phyloP scores from a whole-genome alignment of 345 rosid species.

The Salix koriyanagi region DNA sequence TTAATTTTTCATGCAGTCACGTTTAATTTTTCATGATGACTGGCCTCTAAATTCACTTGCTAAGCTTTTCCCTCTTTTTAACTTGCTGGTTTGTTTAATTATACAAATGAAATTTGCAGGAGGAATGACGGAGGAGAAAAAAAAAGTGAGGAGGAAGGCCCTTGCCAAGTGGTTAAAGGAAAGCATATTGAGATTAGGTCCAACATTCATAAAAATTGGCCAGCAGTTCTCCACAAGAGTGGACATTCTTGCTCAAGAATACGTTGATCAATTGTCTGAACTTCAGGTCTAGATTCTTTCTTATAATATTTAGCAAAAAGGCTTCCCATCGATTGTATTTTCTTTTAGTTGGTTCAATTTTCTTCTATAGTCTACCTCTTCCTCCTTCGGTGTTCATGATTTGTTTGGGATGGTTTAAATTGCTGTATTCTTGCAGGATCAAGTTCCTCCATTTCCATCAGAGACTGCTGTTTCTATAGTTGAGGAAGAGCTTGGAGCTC shows the following conservation, averaged over 20 bases:
- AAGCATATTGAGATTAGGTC: conserved; percentile 84
- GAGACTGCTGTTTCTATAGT: conserved; percentile 78
- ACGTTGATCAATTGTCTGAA: conserved; percentile 92
- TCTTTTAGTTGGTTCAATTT: neutral
- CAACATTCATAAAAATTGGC: conserved; percentile 95
- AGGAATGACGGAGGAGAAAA: conserved; percentile 85
- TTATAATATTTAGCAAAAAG: neutral
- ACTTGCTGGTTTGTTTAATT: neutral
- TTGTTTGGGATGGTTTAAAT: conserved; percentile 6
- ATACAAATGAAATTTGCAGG: conserved; percentile 42
- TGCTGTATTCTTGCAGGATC: conserved; percentile 56
- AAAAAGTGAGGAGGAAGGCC: conserved; percentile 54
- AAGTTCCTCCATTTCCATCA: conserved; percentile 98
- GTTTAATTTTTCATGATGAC: neutral
- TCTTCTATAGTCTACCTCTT: neutral
- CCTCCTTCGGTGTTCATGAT: neutral
- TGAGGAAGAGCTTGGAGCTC: conserved; percentile 90
- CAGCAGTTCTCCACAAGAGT: conserved; percentile 98
- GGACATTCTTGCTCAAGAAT: conserved; percentile 96
- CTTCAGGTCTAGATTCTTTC: conserved; percentile 63
- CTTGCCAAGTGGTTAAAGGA: conserved; percentile 96
- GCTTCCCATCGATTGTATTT: neutral
- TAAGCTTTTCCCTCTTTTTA: neutral
- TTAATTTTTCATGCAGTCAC: neutral
- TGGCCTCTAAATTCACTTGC: neutral